phyloP scores from a whole-genome alignment of 2,329 filamentous ascomycete species.

The Cadophora sp. region DNA sequence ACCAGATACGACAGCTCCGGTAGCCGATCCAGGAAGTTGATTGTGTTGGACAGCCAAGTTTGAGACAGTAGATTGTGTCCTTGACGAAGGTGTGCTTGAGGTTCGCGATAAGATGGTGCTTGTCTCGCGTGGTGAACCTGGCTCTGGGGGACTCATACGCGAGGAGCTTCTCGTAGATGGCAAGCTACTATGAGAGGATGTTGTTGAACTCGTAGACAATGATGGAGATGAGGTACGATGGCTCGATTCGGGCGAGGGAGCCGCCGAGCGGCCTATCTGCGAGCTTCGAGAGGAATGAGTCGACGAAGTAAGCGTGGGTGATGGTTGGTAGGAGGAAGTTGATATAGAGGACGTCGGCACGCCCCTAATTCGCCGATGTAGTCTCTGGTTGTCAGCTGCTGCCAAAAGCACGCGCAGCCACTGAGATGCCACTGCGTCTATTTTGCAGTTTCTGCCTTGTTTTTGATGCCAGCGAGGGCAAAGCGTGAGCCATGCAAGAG shows the following conservation, averaged over 20 bases:
- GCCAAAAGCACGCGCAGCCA: not conserved
- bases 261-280: not conserved
- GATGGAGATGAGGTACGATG: not conserved
- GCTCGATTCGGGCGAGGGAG: not conserved
- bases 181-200: not conserved
- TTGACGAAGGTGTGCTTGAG: not conserved
- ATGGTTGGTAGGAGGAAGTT: not conserved
- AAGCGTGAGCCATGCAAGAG: not conserved
- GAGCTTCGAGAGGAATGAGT: not conserved
- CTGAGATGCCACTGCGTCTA: not conserved
- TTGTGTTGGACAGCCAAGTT: not conserved
- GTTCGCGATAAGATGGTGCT: not conserved
- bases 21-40: not conserved
- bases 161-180: not conserved
- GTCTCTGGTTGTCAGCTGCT: not conserved
- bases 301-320: not conserved
- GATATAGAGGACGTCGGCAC: not conserved
- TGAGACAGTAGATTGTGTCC: not conserved
- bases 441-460: not conserved
- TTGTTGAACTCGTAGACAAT: not conserved
- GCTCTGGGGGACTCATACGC: not conserved
- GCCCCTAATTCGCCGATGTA: not conserved
- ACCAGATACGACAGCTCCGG: not conserved
- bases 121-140: not conserved
- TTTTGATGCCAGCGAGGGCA: slow-evolving; percentile 10